Percentiles rank a stretch among this genome's conserved stretches.
Conservation (phyloP, 768 basidiomycete genomes). For the Cystofilobasidium bisporidii region DNA sequence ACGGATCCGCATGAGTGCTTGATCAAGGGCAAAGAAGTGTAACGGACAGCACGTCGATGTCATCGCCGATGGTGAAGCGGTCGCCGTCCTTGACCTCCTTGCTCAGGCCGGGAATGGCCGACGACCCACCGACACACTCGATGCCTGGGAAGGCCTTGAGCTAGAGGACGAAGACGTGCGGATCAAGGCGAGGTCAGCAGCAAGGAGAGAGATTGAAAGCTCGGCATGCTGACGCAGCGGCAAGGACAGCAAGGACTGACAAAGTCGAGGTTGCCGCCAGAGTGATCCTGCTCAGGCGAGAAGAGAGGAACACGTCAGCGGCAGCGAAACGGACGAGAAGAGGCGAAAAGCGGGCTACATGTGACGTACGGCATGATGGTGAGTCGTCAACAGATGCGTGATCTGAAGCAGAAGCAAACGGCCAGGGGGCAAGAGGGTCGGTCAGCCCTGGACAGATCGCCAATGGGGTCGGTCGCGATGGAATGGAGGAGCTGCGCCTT, state of each 20-base stretch:
- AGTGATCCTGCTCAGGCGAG: slow-evolving; percentile 14
- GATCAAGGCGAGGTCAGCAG: neutral
- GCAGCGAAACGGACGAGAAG: too few species aligned
- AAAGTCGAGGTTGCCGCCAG: slow-evolving; percentile 24
- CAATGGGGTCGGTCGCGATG: neutral
- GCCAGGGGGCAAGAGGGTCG: slow-evolving; percentile 1
- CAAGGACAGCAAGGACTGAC: neutral
- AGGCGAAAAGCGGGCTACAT: neutral
- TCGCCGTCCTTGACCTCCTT: slow-evolving; percentile 17
- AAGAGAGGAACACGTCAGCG: neutral
- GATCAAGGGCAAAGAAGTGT: neutral
- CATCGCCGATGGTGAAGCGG: slow-evolving; percentile 16
- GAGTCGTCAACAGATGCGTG: slow-evolving; percentile 26
- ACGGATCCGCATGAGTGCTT: too few species aligned
- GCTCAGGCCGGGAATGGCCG: slow-evolving; percentile 12
- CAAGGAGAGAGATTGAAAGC: neutral
- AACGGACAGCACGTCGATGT: slow-evolving; percentile 15
- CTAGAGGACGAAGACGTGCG: neutral
- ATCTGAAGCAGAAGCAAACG: neutral
- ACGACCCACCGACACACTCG: slow-evolving; percentile 19
- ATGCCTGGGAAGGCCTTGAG: slow-evolving; percentile 4
- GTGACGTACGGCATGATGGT: slow-evolving; percentile 25
- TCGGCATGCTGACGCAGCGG: neutral
- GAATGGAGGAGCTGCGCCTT: too few species aligned
- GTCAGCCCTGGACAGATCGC: neutral